These are phyloP conservation scores for Amphirosellinia nigrospora DNA, from an alignment of 495 filamentous ascomycete genomes.

Conservation along the genomic window DNA sequence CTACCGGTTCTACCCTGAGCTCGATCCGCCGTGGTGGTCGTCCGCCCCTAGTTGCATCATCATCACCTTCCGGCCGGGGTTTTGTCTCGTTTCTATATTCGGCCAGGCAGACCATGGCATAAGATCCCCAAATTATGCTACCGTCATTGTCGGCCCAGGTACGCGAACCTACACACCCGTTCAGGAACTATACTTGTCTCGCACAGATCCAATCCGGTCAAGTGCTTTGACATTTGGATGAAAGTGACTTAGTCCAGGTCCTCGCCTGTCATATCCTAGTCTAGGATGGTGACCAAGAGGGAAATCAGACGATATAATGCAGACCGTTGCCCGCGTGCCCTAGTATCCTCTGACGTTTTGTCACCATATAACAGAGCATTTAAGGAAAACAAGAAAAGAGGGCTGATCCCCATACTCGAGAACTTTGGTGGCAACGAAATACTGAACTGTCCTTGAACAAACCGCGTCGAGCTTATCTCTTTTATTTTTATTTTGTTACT, in stretches of 20 bases:
- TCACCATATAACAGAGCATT: slow-evolving; percentile 41
- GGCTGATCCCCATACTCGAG: slow-evolving; percentile 39
- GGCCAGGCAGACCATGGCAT: slow-evolving; percentile 58
- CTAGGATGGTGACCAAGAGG: slow-evolving; percentile 46
- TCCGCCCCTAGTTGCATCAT: slow-evolving; percentile 57
- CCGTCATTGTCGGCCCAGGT: slow-evolving; percentile 55
- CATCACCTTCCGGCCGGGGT: slow-evolving; percentile 53
- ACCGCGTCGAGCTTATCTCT: slow-evolving; percentile 42
- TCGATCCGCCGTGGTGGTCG: slow-evolving; percentile 44
- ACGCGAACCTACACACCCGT: slow-evolving; percentile 50
- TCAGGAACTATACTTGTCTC: slow-evolving; percentile 58
- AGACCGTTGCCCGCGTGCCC: slow-evolving; percentile 45
- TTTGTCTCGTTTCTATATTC: slow-evolving; percentile 55
- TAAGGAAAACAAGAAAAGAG: slow-evolving; percentile 40
- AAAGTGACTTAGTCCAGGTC: slow-evolving; percentile 51
- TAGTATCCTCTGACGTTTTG: slow-evolving; percentile 43
- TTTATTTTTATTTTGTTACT: slow-evolving; percentile 27
- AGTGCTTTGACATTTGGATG: slow-evolving; percentile 54
- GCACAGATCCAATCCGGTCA: slow-evolving; percentile 54
- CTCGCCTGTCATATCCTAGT: slow-evolving; percentile 45
- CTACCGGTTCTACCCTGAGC: slow-evolving; percentile 44
- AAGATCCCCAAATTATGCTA: slow-evolving; percentile 64
- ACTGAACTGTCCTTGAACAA: slow-evolving; percentile 40
- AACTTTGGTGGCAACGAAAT: slow-evolving; percentile 44
- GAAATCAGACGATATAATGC: slow-evolving; percentile 60